Evolutionary conservation across 176 grass and related monocot species (phyloP).

Genomic region (Puya raimondii): DNA sequence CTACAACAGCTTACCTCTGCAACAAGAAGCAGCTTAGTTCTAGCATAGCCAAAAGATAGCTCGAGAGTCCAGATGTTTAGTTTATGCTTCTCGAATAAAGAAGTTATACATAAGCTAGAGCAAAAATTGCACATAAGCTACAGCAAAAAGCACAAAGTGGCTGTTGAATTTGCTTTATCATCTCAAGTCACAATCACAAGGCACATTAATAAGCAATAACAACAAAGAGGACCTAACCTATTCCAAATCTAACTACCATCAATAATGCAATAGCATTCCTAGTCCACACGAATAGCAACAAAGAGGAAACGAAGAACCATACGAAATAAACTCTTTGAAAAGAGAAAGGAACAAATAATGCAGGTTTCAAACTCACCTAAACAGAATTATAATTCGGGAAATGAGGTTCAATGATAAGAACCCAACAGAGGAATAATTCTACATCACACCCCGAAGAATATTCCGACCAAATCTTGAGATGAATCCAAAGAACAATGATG

Average conservation of each 20-base stretch:
- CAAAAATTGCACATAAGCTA: too few species aligned
- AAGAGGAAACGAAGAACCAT: neutral
- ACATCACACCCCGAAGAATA: neutral
- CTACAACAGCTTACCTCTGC: too few species aligned
- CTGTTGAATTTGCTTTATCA: neutral
- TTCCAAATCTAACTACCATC: conserved; percentile 44
- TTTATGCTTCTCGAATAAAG: too few species aligned
- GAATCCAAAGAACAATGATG: neutral
- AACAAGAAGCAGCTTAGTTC: too few species aligned
- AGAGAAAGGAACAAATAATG: neutral
- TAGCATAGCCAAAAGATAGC: too few species aligned
- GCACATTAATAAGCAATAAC: neutral
- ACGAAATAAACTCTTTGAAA: neutral
- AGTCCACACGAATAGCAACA: conserved; percentile 1
- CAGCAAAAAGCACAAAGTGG: too few species aligned
- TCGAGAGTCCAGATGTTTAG: too few species aligned
- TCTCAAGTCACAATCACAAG: neutral
- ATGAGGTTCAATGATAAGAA: neutral
- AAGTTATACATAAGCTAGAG: too few species aligned
- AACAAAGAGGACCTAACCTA: neutral
- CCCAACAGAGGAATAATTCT: conserved; percentile 3
- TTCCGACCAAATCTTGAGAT: neutral
- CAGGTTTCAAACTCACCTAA: neutral
- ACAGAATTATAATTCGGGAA: conserved; percentile 17
- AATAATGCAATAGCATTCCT: conserved; percentile 28